These are phyloP conservation scores for Lophiotrema nucula DNA, from an alignment of 495 filamentous ascomycete genomes.

Conservation along the genomic window DNA sequence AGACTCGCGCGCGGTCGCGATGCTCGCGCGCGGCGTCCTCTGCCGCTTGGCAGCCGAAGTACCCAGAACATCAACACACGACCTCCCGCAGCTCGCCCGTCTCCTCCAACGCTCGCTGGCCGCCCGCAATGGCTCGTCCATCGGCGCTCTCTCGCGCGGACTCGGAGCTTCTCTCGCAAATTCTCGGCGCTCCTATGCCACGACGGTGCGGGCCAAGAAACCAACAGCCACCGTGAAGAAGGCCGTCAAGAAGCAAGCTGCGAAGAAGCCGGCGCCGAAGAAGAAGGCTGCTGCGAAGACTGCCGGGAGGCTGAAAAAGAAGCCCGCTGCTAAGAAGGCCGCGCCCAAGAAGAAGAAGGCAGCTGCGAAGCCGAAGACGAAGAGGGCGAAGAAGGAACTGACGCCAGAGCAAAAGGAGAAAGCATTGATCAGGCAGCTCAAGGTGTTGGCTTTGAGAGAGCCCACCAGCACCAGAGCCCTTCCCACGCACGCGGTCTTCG, in stretches of 20 bases:
- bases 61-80: constrained; percentile 34
- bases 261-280: constrained; percentile 22
- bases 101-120: constrained; percentile 21
- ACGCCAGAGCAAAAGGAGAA: constrained; percentile 22
- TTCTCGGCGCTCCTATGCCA: constrained; percentile 32
- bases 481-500: constrained; percentile 33
- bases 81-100: constrained; percentile 31
- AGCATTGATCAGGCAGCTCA: constrained; percentile 17
- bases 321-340: constrained; percentile 3
- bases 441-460: constrained; percentile 33
- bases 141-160: constrained; percentile 18
- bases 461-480: background rate
- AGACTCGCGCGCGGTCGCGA: background rate
- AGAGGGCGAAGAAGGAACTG: constrained; percentile 23
- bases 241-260: constrained; percentile 21
- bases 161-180: constrained; percentile 13
- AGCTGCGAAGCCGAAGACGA: constrained; percentile 15
- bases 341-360: constrained; percentile 7
- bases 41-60: constrained; percentile 33
- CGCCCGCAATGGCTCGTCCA: constrained; percentile 24
- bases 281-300: constrained; percentile 14
- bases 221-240: constrained; percentile 20
- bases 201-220: constrained; percentile 10
- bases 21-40: constrained; percentile 35
- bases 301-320: background rate